Evolutionary conservation across 371 early-diverging fungal species (phyloP), one percentile per base, ranked within the genome.

Genomic region (Actinomortierella ambigua): DNA sequence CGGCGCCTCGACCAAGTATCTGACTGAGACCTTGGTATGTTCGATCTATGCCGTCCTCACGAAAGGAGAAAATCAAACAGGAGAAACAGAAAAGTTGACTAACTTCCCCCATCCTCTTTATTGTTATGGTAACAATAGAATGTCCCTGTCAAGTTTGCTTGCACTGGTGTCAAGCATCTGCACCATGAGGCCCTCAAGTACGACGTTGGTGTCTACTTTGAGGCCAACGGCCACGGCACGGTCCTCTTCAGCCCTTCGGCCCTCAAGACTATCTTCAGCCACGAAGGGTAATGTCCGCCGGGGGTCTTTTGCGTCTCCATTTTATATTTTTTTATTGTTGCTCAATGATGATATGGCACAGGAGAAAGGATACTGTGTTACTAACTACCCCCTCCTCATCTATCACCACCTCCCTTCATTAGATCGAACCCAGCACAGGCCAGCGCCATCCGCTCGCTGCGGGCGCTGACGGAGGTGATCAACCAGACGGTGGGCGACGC

Each of bases 211-310:
- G 96, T 99, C 44, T 99, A 99, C 85, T 99, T 99, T 90, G 99
- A 99, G 80, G 99, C 99, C 41, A 99, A 99, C 66, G 99, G 99
- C 53, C 99, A 99, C 78, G 99, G 99, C 51, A 98, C 99, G 20
- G 94, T 99, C 34, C 87, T 95, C 57, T 99, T 99, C 82, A 96
- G 94, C 77, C 80, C 88, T 52, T 80, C 77, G 20, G 95, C 96
- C 14, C 81, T 91, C 48, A 82, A 89, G 53, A 85, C 89, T 18
- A 91, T 98, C 82, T 84, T 86, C 59, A 78, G 83, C 18, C 71
- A 86, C 28, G 79, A 85, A 68, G 89, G 89, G 89, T 89, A 82
- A 53, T 78, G 75, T 34, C 3, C 8, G 17, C 46, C 17, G 17
- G 3, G 46, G 29, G 3, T 17, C 24, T 43, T 46, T 28, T 18